phyloP scores from a whole-genome alignment of 352 stramenopile species.

The Phytophthora aleatoria region DNA sequence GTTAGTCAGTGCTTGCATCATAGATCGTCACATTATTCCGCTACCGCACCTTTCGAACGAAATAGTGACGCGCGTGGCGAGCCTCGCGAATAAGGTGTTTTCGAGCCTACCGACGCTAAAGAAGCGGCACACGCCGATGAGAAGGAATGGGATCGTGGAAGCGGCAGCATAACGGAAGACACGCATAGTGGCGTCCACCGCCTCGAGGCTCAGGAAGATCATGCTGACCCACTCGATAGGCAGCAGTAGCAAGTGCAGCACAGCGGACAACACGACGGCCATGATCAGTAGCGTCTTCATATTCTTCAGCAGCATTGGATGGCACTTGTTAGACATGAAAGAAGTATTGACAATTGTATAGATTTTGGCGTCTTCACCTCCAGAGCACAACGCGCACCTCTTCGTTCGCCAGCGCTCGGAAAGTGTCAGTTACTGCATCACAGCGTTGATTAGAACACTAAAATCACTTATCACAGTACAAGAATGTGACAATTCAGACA shows the following conservation, averaged over 20 bases:
- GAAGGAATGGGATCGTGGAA: conserved; percentile 60
- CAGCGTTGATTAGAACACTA: conserved; percentile 2
- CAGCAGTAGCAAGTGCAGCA: conserved; percentile 54
- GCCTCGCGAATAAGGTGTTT: conserved; percentile 69
- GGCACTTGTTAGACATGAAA: conserved; percentile 5
- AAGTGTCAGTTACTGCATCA: conserved; percentile 22
- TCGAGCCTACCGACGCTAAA: conserved; percentile 70
- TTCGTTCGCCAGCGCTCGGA: conserved; percentile 48
- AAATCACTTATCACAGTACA: no score
- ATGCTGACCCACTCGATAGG: conserved; percentile 66
- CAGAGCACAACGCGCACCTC: conserved; percentile 58
- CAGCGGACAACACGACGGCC: conserved; percentile 50
- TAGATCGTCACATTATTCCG: background rate
- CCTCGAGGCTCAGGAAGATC: conserved; percentile 42
- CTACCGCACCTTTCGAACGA: conserved; percentile 48
- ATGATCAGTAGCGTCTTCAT: conserved; percentile 57
- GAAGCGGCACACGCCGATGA: conserved; percentile 60
- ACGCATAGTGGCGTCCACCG: conserved; percentile 52
- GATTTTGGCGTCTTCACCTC: conserved; percentile 17
- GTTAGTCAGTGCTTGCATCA: background rate
- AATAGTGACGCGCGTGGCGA: conserved; percentile 45
- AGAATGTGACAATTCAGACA: no score
- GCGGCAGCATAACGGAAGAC: conserved; percentile 55
- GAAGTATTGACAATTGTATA: conserved; percentile 5
- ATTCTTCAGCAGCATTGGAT: conserved; percentile 24